Conservation (phyloP, 441 rosid genomes). For the Pelargonium cotyledonis region DNA sequence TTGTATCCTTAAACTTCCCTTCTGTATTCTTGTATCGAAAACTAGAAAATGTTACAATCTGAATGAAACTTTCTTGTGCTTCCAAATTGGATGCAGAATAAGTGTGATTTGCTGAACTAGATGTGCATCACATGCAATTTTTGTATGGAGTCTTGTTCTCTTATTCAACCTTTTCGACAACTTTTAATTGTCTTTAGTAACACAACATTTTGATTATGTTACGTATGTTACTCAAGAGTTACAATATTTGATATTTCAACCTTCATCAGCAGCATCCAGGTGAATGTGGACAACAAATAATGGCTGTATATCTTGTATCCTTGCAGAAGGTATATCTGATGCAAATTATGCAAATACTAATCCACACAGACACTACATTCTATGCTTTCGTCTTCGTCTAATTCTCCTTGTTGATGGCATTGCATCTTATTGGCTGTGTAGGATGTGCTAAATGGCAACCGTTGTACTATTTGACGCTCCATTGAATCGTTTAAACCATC, state of each 20-base stretch:
- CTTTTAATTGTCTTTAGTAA: neutral
- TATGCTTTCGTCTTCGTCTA: constrained; percentile 30
- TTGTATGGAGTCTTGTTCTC: too few relatives aligned
- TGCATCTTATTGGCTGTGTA: constrained; percentile 23
- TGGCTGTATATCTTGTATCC: neutral
- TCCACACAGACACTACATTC: constrained; percentile 32
- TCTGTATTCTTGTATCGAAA: neutral
- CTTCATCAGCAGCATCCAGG: neutral
- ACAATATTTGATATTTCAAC: neutral
- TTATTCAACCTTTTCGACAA: neutral
- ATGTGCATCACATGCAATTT: neutral
- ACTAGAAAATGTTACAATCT: neutral
- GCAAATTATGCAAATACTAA: constrained; percentile 16
- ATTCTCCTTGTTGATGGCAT: constrained; percentile 26
- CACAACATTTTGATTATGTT: neutral
- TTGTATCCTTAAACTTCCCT: neutral
- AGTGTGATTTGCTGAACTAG: neutral
- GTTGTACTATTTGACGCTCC: constrained; percentile 10
- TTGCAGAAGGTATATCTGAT: neutral
- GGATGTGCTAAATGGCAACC: constrained; percentile 17
- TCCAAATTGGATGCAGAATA: neutral
- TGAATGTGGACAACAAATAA: neutral
- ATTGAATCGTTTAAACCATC: neutral
- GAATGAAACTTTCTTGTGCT: too few relatives aligned
- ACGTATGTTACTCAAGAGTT: neutral